A percentile compares a stretch with the other conserved stretches of the same genome.
These are phyloP conservation scores for Ascoidea rubescens DNA, from an alignment of 805 yeast genomes.

Conservation along the genomic window DNA sequence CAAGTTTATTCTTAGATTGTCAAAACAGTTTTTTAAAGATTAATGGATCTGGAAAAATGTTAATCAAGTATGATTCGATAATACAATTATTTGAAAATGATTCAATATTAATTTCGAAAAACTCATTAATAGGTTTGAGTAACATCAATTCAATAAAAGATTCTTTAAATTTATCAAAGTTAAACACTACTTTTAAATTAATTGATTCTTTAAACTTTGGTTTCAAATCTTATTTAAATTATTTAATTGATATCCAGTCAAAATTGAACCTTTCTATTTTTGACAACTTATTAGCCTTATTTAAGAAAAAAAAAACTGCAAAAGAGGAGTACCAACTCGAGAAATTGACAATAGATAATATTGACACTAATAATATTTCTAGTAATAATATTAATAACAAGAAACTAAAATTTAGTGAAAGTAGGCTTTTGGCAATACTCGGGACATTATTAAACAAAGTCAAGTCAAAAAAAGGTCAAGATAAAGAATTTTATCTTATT, in stretches of 20 bases:
- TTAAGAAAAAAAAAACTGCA: neutral
- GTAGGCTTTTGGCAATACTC: no score
- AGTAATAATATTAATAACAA: neutral
- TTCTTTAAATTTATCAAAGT: neutral
- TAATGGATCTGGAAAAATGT: neutral
- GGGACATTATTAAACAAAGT: no score
- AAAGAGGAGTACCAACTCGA: neutral
- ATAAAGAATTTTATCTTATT: neutral
- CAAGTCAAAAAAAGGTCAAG: no score
- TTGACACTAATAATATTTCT: neutral
- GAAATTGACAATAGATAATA: no score
- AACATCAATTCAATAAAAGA: neutral
- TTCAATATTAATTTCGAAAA: neutral
- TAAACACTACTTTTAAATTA: neutral
- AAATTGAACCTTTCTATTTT: no score
- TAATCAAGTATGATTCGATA: neutral
- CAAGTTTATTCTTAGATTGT: no score
- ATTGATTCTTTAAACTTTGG: neutral
- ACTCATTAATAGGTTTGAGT: neutral
- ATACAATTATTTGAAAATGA: neutral
- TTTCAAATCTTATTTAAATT: neutral
- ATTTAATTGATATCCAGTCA: neutral
- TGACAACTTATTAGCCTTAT: no score
- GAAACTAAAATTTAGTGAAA: no score
- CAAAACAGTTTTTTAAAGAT: no score